Conservation (phyloP, 2,329 filamentous ascomycete species). For the Zymoseptoria crescenta region DNA sequence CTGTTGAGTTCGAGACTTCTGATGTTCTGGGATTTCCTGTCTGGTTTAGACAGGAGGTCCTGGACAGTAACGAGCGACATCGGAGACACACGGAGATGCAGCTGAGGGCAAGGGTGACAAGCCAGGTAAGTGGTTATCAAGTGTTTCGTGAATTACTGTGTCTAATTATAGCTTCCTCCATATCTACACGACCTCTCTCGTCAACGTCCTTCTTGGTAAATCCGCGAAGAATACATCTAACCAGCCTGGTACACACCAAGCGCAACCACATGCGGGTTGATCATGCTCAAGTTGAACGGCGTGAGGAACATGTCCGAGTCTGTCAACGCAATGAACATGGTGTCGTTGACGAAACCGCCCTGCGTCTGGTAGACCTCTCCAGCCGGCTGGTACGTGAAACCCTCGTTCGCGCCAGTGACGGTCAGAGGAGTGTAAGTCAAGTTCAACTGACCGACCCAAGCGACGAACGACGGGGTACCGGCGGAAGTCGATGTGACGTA, state of each 20-base stretch:
- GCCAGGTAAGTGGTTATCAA: no score
- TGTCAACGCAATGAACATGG: slow-evolving; percentile 71
- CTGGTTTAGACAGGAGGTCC: no score
- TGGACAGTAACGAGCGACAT: no score
- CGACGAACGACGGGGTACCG: slow-evolving; percentile 55
- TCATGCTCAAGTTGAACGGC: slow-evolving; percentile 64
- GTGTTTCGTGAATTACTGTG: no score
- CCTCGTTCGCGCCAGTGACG: slow-evolving; percentile 54
- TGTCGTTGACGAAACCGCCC: slow-evolving; percentile 60
- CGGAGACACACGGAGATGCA: no score
- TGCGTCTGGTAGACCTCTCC: slow-evolving; percentile 59
- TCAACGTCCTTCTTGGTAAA: no score
- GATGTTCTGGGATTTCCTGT: no score
- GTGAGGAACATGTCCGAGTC: slow-evolving; percentile 61
- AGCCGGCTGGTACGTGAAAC: slow-evolving; percentile 66
- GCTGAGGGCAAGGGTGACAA: no score
- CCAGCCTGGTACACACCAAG: slow-evolving; percentile 71
- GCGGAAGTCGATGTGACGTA: slow-evolving; percentile 61
- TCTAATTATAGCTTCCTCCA: no score
- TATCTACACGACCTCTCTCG: no score
- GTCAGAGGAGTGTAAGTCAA: slow-evolving; percentile 50
- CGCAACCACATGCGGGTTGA: slow-evolving; percentile 71
- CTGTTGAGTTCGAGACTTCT: no score
- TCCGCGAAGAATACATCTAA: slow-evolving; percentile 29
- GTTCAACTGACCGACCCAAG: slow-evolving; percentile 68